Percentiles rank a stretch among this genome's conserved stretches.
These are phyloP conservation scores for Turritis glabra DNA, from an alignment of 345 rosid species.

Conservation along the genomic window DNA sequence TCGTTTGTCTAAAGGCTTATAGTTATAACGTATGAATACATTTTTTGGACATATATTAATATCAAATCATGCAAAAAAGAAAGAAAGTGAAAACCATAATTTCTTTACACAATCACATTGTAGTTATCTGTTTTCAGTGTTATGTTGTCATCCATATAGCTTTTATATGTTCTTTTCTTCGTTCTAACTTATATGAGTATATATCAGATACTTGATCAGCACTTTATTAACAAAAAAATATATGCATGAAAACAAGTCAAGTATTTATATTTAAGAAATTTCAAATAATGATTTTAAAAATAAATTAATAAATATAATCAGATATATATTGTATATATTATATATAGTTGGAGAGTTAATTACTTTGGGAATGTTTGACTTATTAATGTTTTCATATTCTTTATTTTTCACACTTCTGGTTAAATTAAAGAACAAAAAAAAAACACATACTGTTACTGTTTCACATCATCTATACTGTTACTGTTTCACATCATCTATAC, in stretches of 20 bases:
- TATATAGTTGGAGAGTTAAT: neutral
- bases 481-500: neutral
- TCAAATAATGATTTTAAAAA: neutral
- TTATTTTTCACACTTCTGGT: neutral
- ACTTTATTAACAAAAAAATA: too few relatives aligned
- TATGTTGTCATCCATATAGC: too few relatives aligned
- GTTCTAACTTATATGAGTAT: too few relatives aligned
- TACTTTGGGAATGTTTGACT: neutral
- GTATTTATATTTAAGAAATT: neutral
- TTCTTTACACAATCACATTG: too few relatives aligned
- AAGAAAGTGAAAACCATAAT: too few relatives aligned
- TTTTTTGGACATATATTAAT: neutral
- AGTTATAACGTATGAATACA: neutral
- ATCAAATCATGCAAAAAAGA: neutral
- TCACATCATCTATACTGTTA: neutral
- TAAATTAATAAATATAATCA: neutral
- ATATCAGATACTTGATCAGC: too few relatives aligned
- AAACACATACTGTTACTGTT: neutral
- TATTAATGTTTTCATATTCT: neutral
- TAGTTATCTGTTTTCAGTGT: too few relatives aligned
- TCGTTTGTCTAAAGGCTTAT: neutral
- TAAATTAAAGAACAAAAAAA: neutral
- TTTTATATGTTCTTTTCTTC: too few relatives aligned
- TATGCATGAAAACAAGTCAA: neutral
- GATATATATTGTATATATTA: neutral